Percentiles rank a stretch among this genome's conserved stretches.
phyloP scores from a whole-genome alignment of 345 rosid genomes.

The Eucalyptus grandis region DNA sequence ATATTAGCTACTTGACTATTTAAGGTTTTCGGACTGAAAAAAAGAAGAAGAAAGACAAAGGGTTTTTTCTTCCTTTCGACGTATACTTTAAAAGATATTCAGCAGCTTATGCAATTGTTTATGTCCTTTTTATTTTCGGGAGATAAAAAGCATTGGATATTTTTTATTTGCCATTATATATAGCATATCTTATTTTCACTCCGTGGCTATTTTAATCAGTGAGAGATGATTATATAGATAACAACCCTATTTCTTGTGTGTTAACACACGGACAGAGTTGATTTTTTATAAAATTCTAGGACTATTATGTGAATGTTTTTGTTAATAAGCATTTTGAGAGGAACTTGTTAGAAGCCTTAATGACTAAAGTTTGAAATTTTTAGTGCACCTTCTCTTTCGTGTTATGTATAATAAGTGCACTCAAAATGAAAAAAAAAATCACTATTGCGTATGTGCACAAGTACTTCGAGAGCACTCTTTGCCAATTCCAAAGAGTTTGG shows the following conservation, averaged over 20 bases:
- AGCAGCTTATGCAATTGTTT: background rate
- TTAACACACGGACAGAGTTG: background rate
- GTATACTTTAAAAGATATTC: background rate
- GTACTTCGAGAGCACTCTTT: background rate
- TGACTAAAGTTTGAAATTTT: background rate
- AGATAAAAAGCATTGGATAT: background rate
- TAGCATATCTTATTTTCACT: background rate
- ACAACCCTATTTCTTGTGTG: background rate
- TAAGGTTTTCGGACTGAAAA: background rate
- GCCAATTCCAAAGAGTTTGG: background rate
- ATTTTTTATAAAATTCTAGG: background rate
- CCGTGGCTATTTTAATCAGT: accelerated
- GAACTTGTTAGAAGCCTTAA: background rate
- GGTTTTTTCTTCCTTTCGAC: background rate
- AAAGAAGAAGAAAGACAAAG: background rate
- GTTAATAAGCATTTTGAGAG: accelerated
- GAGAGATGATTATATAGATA: background rate
- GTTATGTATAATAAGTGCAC: background rate
- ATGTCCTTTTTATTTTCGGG: background rate
- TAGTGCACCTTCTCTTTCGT: accelerated
- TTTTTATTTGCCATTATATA: background rate
- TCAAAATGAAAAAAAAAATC: background rate
- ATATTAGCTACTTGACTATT: background rate
- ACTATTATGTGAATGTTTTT: background rate
- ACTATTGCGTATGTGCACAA: background rate